Percentiles rank a stretch among this genome's conserved stretches.
These are phyloP conservation scores for Fusarium sacchari DNA, from an alignment of 2,329 filamentous ascomycete species.

Conservation along the genomic window DNA sequence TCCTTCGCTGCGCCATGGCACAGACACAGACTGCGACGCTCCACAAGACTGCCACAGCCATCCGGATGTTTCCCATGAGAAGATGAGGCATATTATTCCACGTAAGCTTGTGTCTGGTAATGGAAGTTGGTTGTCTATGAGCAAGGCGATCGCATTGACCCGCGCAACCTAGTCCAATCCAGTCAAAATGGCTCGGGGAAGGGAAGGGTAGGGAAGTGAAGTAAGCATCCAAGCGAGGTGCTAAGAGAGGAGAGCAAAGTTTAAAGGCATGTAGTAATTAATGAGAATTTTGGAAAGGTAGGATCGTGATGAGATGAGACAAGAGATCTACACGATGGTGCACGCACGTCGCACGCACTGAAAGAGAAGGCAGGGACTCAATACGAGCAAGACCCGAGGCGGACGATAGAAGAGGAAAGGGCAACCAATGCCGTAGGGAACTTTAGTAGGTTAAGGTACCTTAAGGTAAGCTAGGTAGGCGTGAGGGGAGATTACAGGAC, in stretches of 20 bases:
- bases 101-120: conserved; percentile 3
- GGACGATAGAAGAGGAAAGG: neutral
- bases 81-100: conserved; percentile 19
- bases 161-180: conserved; percentile 1
- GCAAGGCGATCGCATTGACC: conserved; percentile 5
- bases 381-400: conserved; percentile 26
- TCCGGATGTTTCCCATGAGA: conserved; percentile 8
- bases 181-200: neutral
- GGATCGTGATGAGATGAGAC: conserved; percentile 15
- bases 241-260: conserved; percentile 26
- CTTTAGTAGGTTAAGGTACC: neutral
- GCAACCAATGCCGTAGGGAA: neutral
- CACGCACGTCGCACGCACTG: neutral
- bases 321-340: conserved; percentile 19
- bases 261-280: neutral
- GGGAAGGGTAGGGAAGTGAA: neutral
- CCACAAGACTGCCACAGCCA: conserved; percentile 10
- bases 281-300: neutral
- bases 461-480: neutral
- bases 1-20: conserved; percentile 28
- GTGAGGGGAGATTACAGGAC: conserved; percentile 41
- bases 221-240: conserved; percentile 20
- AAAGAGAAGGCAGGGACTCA: neutral
- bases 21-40: conserved; percentile 20
- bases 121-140: neutral